These are phyloP conservation scores for Daldinia childiae DNA, from an alignment of 495 filamentous ascomycete species.

Conservation along the genomic window DNA sequence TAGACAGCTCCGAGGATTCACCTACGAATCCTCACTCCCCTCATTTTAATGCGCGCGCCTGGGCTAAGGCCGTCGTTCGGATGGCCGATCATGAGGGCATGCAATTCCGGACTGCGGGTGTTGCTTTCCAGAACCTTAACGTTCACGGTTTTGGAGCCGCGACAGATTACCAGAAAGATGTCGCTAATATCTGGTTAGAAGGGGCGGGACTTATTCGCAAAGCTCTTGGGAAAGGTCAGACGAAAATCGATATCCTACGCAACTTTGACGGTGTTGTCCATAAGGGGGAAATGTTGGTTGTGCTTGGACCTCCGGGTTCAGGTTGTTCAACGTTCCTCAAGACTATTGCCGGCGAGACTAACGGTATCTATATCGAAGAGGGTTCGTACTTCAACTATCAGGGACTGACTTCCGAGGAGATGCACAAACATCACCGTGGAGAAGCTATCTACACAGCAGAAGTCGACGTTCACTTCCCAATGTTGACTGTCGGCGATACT, in stretches of 20 bases:
- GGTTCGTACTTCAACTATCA: slow-evolving; percentile 79
- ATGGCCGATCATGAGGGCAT: slow-evolving; percentile 55
- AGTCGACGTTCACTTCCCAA: slow-evolving; percentile 84
- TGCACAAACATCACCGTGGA: slow-evolving; percentile 75
- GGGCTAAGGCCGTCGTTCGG: slow-evolving; percentile 64
- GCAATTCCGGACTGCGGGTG: slow-evolving; percentile 60
- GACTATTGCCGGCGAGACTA: slow-evolving; percentile 79
- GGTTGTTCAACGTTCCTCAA: slow-evolving; percentile 85
- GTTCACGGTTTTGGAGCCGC: slow-evolving; percentile 80
- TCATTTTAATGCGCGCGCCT: slow-evolving; percentile 63
- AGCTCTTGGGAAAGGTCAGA: slow-evolving; percentile 60
- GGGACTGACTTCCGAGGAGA: slow-evolving; percentile 65
- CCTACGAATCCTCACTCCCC: slow-evolving; percentile 62
- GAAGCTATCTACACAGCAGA: slow-evolving; percentile 86
- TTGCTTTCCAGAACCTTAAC: slow-evolving; percentile 70
- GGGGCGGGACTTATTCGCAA: slow-evolving; percentile 56
- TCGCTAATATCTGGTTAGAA: slow-evolving; percentile 71
- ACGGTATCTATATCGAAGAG: slow-evolving; percentile 73
- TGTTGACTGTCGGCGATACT: slow-evolving; percentile 81
- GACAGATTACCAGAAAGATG: slow-evolving; percentile 84
- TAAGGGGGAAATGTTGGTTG: slow-evolving; percentile 82
- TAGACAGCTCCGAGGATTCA: slow-evolving; percentile 51
- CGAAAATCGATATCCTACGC: slow-evolving; percentile 80
- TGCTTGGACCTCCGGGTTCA: slow-evolving; percentile 79
- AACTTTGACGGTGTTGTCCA: slow-evolving; percentile 80